phyloP scores from a whole-genome alignment of 805 yeast species.

The Suhomyces kilbournensis region DNA sequence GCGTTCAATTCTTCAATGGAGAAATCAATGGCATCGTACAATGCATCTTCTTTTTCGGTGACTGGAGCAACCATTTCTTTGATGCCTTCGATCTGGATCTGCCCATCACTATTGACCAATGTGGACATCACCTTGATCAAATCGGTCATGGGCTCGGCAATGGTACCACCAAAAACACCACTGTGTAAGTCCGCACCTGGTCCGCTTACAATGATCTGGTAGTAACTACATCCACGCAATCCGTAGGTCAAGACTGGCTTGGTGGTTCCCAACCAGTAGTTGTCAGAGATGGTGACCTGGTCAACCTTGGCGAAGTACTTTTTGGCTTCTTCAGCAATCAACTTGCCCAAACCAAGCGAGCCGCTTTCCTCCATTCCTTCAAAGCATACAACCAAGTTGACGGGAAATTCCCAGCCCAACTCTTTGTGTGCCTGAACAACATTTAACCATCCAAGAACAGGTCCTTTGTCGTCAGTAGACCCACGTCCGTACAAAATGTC shows the following conservation, averaged over 20 bases:
- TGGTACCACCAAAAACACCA: slow-evolving; percentile 95
- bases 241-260: slow-evolving; percentile 98
- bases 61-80: slow-evolving; percentile 94
- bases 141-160: slow-evolving; percentile 97
- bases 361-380: slow-evolving; percentile 99
- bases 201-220: slow-evolving; percentile 76
- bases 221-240: slow-evolving; percentile 93
- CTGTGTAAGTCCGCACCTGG: slow-evolving; percentile 97
- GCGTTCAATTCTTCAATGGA: slow-evolving; percentile 78
- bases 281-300: slow-evolving; percentile 94
- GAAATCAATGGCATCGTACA: slow-evolving; percentile 85
- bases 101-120: slow-evolving; percentile 79
- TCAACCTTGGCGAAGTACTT: slow-evolving; percentile 83
- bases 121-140: slow-evolving; percentile 71
- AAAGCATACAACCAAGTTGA: slow-evolving; percentile 86
- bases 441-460: slow-evolving; percentile 96
- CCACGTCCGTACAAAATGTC: slow-evolving; percentile 88
- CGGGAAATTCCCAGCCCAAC: slow-evolving; percentile 85
- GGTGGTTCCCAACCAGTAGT: slow-evolving; percentile 97
- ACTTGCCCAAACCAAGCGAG: slow-evolving; percentile 81
- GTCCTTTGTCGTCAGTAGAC: slow-evolving; percentile 96
- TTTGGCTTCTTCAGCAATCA: slow-evolving; percentile 76
- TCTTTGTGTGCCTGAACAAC: slow-evolving; percentile 86
- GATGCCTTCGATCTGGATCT: slow-evolving; percentile 83
- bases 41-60: slow-evolving; percentile 70